Percentiles rank a stretch among this genome's conserved stretches.
Conservation (phyloP, 2,329 filamentous ascomycete species). For the Aspergillus eucalypticola region DNA sequence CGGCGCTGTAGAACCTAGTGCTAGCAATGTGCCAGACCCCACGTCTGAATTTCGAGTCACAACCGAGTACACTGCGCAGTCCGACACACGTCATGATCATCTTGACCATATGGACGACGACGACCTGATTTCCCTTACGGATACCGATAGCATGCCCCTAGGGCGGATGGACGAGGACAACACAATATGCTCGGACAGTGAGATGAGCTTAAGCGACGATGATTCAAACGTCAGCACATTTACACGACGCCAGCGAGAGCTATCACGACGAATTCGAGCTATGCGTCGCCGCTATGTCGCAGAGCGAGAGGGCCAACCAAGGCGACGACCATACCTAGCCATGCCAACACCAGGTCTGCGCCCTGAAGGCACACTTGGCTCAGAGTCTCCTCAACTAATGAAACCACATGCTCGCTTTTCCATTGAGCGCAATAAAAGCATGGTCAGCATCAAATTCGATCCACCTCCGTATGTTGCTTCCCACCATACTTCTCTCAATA, state of each 20-base stretch:
- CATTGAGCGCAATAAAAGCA: slow-evolving; percentile 78
- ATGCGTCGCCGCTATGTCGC: slow-evolving; percentile 22
- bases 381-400: slow-evolving; percentile 51
- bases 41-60: slow-evolving; percentile 37
- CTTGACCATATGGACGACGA: slow-evolving; percentile 31
- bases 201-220: slow-evolving; percentile 35
- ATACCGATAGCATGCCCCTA: slow-evolving; percentile 27
- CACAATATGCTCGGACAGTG: slow-evolving; percentile 32
- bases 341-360: slow-evolving; percentile 12
- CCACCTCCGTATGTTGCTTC: slow-evolving; percentile 41
- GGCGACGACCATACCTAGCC: slow-evolving; percentile 23
- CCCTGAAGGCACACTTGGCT: slow-evolving; percentile 7
- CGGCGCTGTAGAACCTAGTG: slow-evolving; percentile 11
- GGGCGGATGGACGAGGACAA: slow-evolving; percentile 34
- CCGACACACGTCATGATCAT: slow-evolving; percentile 23
- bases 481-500: background rate
- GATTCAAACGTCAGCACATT: slow-evolving; percentile 24
- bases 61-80: slow-evolving; percentile 41
- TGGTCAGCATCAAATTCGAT: slow-evolving; percentile 78
- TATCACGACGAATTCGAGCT: slow-evolving; percentile 27
- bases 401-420: slow-evolving; percentile 78
- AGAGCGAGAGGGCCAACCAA: slow-evolving; percentile 20
- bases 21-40: slow-evolving; percentile 17
- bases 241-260: slow-evolving; percentile 29
- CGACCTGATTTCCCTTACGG: slow-evolving; percentile 27